Evolutionary conservation across 108 stramenopile species (phyloP).

Genomic region (Aureococcus anophagefferens): DNA sequence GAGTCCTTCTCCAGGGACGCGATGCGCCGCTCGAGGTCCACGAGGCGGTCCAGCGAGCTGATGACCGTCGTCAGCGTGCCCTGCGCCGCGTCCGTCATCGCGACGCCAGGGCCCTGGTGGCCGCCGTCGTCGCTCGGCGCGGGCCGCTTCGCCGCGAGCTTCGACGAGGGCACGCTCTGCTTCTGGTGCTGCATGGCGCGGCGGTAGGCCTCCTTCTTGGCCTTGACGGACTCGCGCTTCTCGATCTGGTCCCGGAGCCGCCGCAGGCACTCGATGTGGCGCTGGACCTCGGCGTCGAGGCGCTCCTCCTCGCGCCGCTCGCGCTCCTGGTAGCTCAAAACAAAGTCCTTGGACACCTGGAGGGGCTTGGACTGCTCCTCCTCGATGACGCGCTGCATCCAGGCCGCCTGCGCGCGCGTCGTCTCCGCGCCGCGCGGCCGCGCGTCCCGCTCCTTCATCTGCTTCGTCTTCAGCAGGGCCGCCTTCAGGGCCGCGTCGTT

Average conservation of each 20-base stretch:
- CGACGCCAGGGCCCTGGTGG: no score
- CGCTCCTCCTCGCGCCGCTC: slow-evolving; percentile 25
- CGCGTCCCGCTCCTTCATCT: slow-evolving; percentile 20
- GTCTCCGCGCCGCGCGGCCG: neutral
- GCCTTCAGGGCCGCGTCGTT: slow-evolving; percentile 58
- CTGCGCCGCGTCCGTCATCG: no score
- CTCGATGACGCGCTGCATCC: slow-evolving; percentile 45
- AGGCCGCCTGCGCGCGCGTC: slow-evolving; percentile 22
- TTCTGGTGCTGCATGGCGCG: slow-evolving; percentile 12
- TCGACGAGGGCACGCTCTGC: neutral
- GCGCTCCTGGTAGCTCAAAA: slow-evolving; percentile 22
- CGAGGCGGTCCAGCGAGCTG: slow-evolving; percentile 35
- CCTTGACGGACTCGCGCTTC: slow-evolving; percentile 3
- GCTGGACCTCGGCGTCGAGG: slow-evolving; percentile 31
- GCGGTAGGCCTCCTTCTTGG: slow-evolving; percentile 10
- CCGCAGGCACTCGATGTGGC: slow-evolving; percentile 32
- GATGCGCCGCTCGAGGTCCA: slow-evolving; percentile 44
- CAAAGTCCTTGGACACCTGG: slow-evolving; percentile 28
- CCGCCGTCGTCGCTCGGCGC: neutral
- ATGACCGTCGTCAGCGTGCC: slow-evolving; percentile 37
- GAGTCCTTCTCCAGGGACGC: slow-evolving; percentile 24
- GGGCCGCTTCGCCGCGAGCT: no score
- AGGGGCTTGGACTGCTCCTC: slow-evolving; percentile 50
- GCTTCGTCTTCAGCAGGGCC: slow-evolving; percentile 45
- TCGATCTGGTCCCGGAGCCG: slow-evolving; percentile 24